Conservation (phyloP, 331 rosid species). For the Prunus yedoensis region DNA sequence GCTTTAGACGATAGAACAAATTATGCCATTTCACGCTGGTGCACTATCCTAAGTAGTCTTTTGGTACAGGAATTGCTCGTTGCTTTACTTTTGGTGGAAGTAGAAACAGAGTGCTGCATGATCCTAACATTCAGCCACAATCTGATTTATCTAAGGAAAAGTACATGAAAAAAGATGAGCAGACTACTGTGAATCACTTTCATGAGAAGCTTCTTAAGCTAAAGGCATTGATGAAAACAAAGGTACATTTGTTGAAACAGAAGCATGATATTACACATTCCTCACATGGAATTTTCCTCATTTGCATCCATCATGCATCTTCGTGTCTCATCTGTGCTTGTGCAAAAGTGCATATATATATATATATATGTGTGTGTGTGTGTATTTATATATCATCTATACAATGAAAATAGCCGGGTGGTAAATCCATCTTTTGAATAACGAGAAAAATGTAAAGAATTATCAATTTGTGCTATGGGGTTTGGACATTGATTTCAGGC, state of each 20-base stretch:
- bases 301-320: not conserved
- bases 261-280: not conserved
- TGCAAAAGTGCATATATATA: not conserved
- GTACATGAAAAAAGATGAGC: constrained; percentile 74
- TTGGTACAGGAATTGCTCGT: constrained; percentile 73
- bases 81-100: constrained; percentile 96
- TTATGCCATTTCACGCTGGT: constrained; percentile 3
- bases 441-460: not conserved
- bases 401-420: not conserved
- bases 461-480: not conserved
- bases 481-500: constrained; percentile 53
- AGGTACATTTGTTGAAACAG: constrained; percentile 38
- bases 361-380: not conserved
- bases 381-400: not conserved
- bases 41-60: not conserved
- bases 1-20: not conserved
- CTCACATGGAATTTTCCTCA: not conserved
- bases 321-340: not conserved
- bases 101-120: constrained; percentile 62
- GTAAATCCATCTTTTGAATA: not conserved
- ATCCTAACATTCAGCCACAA: constrained; percentile 70
- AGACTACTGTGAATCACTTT: constrained; percentile 81
- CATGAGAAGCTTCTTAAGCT: constrained; percentile 93
- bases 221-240: constrained; percentile 88
- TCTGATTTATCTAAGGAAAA: constrained; percentile 58